phyloP scores from a whole-genome alignment of 495 filamentous ascomycete genomes.

The Glarea lozoyensis region DNA sequence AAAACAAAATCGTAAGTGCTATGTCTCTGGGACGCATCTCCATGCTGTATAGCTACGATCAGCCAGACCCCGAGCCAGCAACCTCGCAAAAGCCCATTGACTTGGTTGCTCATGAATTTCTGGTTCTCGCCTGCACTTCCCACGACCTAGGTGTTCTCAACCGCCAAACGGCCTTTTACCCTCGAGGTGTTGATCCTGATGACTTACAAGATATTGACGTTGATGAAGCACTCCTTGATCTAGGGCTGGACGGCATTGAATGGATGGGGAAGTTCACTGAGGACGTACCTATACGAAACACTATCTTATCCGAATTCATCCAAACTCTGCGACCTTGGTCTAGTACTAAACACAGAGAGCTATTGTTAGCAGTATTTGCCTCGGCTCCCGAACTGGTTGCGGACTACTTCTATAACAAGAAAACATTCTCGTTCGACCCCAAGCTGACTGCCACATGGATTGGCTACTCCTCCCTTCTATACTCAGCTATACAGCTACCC shows the following conservation, averaged over 20 bases:
- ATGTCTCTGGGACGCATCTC: conserved; percentile 62
- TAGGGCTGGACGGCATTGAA: conserved; percentile 58
- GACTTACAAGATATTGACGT: conserved; percentile 29
- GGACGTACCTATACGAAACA: conserved; percentile 65
- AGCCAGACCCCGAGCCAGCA: conserved; percentile 11
- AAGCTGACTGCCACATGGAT: conserved; percentile 91
- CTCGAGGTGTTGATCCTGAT: conserved; percentile 53
- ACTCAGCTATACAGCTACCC: conserved; percentile 64
- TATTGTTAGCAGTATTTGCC: conserved; percentile 71
- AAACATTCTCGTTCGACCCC: conserved; percentile 77
- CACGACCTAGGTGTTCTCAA: conserved; percentile 60
- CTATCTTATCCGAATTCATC: conserved; percentile 62
- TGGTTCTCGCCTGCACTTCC: conserved; percentile 64
- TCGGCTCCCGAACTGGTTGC: conserved; percentile 76
- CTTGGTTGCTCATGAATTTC: conserved; percentile 57
- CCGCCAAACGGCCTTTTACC: conserved; percentile 62
- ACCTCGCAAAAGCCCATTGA: conserved; percentile 34
- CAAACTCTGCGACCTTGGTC: conserved; percentile 77
- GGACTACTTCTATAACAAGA: conserved; percentile 72
- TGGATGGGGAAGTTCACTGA: conserved; percentile 59
- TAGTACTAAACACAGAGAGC: conserved; percentile 68
- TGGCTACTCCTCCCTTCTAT: conserved; percentile 80
- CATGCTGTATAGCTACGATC: conserved; percentile 57
- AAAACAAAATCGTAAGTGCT: conserved; percentile 62
- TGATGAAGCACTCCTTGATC: conserved; percentile 44